phyloP scores from a whole-genome alignment of 176 grass and related monocot genomes.

The Zoysia pacifica region DNA sequence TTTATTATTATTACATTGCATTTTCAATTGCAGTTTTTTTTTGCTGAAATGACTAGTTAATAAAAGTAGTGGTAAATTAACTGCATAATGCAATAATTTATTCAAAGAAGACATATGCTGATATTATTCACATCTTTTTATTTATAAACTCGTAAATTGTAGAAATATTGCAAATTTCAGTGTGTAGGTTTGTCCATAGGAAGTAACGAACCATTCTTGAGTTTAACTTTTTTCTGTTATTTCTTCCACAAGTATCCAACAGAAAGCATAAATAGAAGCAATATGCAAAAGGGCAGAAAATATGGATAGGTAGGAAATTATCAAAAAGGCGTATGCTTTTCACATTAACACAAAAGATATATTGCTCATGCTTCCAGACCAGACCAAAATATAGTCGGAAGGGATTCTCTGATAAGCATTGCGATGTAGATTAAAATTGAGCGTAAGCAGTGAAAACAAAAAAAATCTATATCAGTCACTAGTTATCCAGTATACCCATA shows the following conservation, averaged over 20 bases:
- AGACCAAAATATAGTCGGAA: not conserved
- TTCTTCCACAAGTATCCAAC: not conserved
- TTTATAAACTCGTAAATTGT: not conserved
- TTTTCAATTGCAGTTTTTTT: not conserved
- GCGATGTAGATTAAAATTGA: not conserved
- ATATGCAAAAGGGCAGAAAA: no score
- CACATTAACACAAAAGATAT: not conserved
- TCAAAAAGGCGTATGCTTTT: not conserved
- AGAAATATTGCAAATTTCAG: not conserved
- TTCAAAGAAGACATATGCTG: not conserved
- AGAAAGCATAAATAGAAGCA: no score
- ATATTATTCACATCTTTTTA: not conserved
- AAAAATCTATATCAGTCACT: not conserved
- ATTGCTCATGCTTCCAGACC: not conserved
- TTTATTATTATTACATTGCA: not conserved
- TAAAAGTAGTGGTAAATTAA: not conserved
- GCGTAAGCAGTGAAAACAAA: not conserved
- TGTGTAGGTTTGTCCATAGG: not conserved
- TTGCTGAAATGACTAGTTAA: not conserved
- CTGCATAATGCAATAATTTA: not conserved
- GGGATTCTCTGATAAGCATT: not conserved
- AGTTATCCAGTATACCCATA: not conserved
- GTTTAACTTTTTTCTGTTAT: not conserved
- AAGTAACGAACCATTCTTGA: not conserved
- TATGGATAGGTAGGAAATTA: no score